phyloP scores from a whole-genome alignment of 2,329 filamentous ascomycete genomes.

The Botrytis fabae region DNA sequence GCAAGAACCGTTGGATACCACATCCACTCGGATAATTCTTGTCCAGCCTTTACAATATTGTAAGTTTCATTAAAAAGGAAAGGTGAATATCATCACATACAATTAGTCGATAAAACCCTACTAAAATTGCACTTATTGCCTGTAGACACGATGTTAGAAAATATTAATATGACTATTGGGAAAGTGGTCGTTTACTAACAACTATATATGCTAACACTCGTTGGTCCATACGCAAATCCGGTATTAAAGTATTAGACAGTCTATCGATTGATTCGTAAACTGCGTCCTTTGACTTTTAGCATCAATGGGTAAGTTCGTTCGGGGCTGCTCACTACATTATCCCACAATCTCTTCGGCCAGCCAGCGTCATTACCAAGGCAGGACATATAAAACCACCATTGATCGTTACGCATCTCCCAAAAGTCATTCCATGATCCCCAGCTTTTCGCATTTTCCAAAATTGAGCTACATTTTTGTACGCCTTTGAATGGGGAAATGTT shows the following conservation, averaged over 20 bases:
- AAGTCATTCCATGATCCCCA: neutral
- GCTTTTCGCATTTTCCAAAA: neutral
- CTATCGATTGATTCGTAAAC: neutral
- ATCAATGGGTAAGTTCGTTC: neutral
- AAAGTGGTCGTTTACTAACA: neutral
- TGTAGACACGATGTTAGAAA: neutral
- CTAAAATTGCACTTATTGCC: neutral
- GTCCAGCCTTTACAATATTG: neutral
- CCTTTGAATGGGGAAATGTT: neutral
- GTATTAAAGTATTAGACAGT: neutral
- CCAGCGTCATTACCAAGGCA: constrained; percentile 18
- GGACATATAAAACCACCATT: constrained; percentile 20
- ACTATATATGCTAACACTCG: neutral
- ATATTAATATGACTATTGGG: neutral
- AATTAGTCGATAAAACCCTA: neutral
- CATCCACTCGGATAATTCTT: neutral
- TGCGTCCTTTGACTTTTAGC: neutral
- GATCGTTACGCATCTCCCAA: neutral
- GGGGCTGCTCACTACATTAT: neutral
- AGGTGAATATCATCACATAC: neutral
- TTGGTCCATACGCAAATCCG: neutral
- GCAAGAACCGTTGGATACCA: neutral
- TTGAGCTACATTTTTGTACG: neutral
- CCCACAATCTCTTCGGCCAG: neutral
- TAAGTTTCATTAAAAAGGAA: neutral